Evolutionary conservation across 1,139 yeast species (phyloP).

Genomic region (Blastobotrys arbuscula): DNA sequence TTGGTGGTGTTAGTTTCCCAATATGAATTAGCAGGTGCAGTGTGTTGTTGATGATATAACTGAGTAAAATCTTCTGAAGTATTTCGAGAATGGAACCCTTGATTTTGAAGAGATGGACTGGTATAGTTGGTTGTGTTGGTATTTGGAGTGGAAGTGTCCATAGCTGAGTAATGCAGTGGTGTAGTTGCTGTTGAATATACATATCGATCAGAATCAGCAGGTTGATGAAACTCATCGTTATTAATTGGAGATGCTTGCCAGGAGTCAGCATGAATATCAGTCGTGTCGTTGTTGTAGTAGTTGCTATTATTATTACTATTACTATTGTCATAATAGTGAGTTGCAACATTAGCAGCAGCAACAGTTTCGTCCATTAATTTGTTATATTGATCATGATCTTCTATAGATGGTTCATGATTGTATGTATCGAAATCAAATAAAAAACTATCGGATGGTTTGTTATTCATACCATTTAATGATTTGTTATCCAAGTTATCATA

Average conservation of each 20-base stretch:
- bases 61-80: neutral
- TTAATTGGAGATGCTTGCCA: constrained; percentile 6
- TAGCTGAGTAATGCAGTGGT: neutral
- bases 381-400: neutral
- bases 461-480: neutral
- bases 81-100: neutral
- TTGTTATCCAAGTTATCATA: neutral
- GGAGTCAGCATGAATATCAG: neutral
- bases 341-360: neutral
- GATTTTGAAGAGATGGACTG: neutral
- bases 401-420: neutral
- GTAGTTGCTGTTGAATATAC: neutral
- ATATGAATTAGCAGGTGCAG: neutral
- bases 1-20: neutral
- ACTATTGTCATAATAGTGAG: neutral
- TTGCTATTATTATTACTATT: neutral
- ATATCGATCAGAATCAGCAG: neutral
- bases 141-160: neutral
- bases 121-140: neutral
- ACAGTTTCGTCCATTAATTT: neutral
- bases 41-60: neutral
- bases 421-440: neutral
- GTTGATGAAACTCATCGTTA: neutral
- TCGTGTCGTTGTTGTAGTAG: neutral
- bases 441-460: neutral